A percentile compares a stretch with the other conserved stretches of the same genome.
Evolutionary conservation across 345 rosid species (phyloP).

Genomic region (Raphanus sativus): DNA sequence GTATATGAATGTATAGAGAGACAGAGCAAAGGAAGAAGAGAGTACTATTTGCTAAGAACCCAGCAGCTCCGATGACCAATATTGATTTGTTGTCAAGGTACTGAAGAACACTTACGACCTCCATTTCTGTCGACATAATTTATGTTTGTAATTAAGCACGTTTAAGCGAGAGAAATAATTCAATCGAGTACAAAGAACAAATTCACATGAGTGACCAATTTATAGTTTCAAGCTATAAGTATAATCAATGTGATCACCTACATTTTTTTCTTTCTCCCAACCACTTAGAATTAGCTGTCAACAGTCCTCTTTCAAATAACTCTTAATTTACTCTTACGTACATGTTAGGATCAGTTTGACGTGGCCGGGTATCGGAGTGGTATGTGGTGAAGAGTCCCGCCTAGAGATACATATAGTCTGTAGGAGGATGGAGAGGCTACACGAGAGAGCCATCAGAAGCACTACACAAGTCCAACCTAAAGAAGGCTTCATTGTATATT

Average conservation of each 20-base stretch:
- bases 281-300: conserved; percentile 26
- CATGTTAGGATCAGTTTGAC: neutral
- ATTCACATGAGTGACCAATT: neutral
- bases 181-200: conserved; percentile 4
- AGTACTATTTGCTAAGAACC: conserved; percentile 39
- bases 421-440: neutral
- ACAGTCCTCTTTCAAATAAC: neutral
- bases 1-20: neutral
- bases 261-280: conserved; percentile 9
- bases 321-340: neutral
- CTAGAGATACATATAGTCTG: neutral
- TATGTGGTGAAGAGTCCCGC: neutral
- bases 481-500: neutral
- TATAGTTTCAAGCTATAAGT: conserved; percentile 21
- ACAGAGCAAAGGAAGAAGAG: neutral
- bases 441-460: neutral
- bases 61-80: conserved; percentile 40
- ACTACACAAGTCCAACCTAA: neutral
- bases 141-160: neutral
- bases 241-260: conserved; percentile 28
- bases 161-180: conserved; percentile 8
- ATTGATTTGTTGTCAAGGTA: conserved; percentile 40
- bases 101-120: conserved; percentile 31
- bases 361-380: neutral
- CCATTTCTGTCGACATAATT: conserved; percentile 28